A percentile compares a stretch with the other conserved stretches of the same genome.
Evolutionary conservation across 495 filamentous ascomycete species (phyloP).

Genomic region (Xylaria nigripes): DNA sequence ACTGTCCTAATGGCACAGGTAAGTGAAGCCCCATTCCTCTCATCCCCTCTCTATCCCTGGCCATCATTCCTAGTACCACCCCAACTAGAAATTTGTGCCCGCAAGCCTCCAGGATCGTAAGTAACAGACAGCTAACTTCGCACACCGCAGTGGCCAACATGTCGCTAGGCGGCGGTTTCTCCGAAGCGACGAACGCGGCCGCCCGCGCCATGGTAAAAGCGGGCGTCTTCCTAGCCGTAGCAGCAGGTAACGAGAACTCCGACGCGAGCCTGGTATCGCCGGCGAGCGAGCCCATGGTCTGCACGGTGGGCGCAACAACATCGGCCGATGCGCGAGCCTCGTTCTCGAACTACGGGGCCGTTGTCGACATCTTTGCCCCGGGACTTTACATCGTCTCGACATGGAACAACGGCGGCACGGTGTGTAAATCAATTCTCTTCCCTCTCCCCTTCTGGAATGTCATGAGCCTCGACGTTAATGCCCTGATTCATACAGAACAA

Average conservation of each 20-base stretch:
- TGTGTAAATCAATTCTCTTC: conserved; percentile 11
- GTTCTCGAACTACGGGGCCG: conserved; percentile 56
- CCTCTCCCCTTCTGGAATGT: neutral
- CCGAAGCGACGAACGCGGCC: conserved; percentile 46
- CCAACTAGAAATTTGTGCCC: conserved; percentile 26
- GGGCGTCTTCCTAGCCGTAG: conserved; percentile 49
- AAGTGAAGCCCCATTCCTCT: neutral
- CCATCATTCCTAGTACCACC: too few species aligned
- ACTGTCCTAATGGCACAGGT: conserved; percentile 2
- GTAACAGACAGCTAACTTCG: conserved; percentile 21
- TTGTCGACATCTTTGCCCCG: conserved; percentile 57
- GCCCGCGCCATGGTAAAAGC: conserved; percentile 39
- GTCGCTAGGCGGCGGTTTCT: conserved; percentile 48
- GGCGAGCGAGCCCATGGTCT: conserved; percentile 47
- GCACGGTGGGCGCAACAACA: conserved; percentile 53
- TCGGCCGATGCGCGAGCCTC: conserved; percentile 40
- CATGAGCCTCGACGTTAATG: neutral
- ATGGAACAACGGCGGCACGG: conserved; percentile 48
- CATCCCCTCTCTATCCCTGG: neutral
- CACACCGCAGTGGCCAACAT: conserved; percentile 40
- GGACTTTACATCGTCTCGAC: conserved; percentile 47
- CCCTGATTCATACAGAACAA: conserved; percentile 38
- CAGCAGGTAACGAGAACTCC: conserved; percentile 46
- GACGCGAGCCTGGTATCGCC: conserved; percentile 46
- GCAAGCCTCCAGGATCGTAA: too few species aligned